Percentiles rank a stretch among this genome's conserved stretches.
Conservation (phyloP, 345 rosid species). For the Eucalyptus microcorys region DNA sequence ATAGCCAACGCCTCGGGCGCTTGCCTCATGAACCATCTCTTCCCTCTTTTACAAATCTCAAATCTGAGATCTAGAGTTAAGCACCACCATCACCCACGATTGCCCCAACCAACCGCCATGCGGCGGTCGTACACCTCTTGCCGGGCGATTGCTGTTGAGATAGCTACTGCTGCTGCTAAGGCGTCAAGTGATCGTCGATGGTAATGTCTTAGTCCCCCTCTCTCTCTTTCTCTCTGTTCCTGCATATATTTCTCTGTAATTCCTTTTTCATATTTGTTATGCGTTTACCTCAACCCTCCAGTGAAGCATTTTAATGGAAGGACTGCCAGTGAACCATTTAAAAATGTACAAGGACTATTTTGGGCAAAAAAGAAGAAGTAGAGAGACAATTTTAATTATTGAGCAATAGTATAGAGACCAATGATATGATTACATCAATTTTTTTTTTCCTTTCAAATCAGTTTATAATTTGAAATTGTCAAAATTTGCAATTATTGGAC, state of each 20-base stretch:
- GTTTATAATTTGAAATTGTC: neutral
- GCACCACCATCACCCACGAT: too few relatives aligned
- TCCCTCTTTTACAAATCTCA: neutral
- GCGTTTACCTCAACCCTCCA: neutral
- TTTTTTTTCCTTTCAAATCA: neutral
- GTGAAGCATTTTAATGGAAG: neutral
- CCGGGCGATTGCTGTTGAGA: neutral
- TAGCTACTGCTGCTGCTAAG: too few relatives aligned
- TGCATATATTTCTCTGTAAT: neutral
- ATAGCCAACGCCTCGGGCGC: neutral
- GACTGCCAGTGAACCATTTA: accelerated
- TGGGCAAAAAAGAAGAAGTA: neutral
- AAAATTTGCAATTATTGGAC: neutral
- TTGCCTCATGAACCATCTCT: neutral
- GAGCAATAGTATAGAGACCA: neutral
- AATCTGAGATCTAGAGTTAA: neutral
- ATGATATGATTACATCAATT: neutral
- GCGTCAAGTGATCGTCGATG: neutral
- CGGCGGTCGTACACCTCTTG: neutral
- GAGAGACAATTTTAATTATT: neutral
- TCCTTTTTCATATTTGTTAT: neutral
- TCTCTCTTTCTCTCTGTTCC: neutral
- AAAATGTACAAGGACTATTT: neutral
- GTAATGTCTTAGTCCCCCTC: too few relatives aligned
- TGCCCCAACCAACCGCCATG: too few relatives aligned